A percentile compares a stretch with the other conserved stretches of the same genome.
These are phyloP conservation scores for Podospora bellae-mahoneyi DNA, from an alignment of 495 filamentous ascomycete genomes.

Conservation along the genomic window DNA sequence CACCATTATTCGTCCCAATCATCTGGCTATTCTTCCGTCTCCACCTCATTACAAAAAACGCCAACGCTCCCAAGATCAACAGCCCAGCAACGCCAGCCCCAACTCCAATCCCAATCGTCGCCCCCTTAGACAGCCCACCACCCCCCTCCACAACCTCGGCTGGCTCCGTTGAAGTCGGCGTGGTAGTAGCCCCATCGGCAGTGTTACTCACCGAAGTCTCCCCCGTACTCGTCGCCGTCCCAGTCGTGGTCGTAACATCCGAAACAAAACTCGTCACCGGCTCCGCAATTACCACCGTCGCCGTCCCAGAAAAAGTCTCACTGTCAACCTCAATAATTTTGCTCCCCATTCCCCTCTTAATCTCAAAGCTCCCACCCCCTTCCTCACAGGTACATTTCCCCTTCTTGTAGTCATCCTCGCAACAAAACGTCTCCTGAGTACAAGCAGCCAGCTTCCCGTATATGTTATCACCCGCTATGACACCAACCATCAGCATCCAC, in stretches of 20 bases:
- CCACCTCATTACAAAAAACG: not conserved
- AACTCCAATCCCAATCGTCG: not conserved
- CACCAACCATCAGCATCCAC: not conserved
- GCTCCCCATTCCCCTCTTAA: conserved; percentile 24
- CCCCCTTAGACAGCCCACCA: not conserved
- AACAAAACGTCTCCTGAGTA: conserved; percentile 33
- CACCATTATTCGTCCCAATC: not conserved
- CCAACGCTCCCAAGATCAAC: not conserved
- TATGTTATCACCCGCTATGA: conserved; percentile 17
- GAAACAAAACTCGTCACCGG: not conserved
- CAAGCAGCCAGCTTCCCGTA: conserved; percentile 29
- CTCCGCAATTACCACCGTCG: not conserved
- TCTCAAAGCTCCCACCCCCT: conserved; percentile 21
- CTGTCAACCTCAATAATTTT: conserved; percentile 33
- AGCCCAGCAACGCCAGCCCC: not conserved
- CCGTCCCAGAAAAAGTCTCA: conserved; percentile 15
- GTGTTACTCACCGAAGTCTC: not conserved
- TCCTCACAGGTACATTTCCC: conserved; percentile 32
- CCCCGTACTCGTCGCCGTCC: not conserved
- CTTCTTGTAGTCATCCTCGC: conserved; percentile 20
- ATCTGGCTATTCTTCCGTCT: not conserved
- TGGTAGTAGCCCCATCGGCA: not conserved
- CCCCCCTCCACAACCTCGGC: not conserved
- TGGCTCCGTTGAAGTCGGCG: not conserved
- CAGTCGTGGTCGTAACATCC: not conserved